Conservation (phyloP, 441 rosid species). For the Biscutella laevigata region DNA sequence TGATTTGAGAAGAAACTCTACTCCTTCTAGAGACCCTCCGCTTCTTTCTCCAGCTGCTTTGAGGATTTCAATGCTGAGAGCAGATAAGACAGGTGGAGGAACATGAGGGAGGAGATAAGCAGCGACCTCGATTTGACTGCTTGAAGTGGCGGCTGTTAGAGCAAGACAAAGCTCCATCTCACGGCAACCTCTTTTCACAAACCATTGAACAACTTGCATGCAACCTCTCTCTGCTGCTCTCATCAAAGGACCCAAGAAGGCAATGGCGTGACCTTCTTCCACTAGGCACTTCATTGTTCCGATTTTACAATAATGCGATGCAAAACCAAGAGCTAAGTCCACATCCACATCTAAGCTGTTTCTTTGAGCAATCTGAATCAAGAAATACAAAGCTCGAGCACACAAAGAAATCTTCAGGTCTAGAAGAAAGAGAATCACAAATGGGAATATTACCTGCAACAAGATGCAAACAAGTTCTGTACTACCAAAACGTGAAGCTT, state of each 20-base stretch:
- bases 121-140: conserved; percentile 68
- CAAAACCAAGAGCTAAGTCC: conserved; percentile 82
- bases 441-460: conserved; percentile 90
- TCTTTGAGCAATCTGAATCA: conserved; percentile 73
- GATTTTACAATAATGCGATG: conserved; percentile 80
- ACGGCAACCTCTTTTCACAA: conserved; percentile 66
- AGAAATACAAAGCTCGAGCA: not conserved
- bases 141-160: conserved; percentile 83
- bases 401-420: no score
- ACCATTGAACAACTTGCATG: conserved; percentile 91
- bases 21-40: conserved; percentile 81
- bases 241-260: conserved; percentile 80
- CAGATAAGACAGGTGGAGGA: conserved; percentile 66
- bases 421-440: no score
- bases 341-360: conserved; percentile 95
- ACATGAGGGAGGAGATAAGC: conserved; percentile 79
- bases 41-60: conserved; percentile 92
- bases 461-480: conserved; percentile 91
- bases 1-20: conserved; percentile 73
- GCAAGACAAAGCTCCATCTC: conserved; percentile 93
- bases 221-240: conserved; percentile 92
- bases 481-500: conserved; percentile 95
- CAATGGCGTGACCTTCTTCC: conserved; percentile 89
- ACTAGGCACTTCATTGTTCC: conserved; percentile 93
- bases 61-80: conserved; percentile 81